Evolutionary conservation across 176 grass and related monocot genomes (phyloP).

Genomic region (Areca catechu): DNA sequence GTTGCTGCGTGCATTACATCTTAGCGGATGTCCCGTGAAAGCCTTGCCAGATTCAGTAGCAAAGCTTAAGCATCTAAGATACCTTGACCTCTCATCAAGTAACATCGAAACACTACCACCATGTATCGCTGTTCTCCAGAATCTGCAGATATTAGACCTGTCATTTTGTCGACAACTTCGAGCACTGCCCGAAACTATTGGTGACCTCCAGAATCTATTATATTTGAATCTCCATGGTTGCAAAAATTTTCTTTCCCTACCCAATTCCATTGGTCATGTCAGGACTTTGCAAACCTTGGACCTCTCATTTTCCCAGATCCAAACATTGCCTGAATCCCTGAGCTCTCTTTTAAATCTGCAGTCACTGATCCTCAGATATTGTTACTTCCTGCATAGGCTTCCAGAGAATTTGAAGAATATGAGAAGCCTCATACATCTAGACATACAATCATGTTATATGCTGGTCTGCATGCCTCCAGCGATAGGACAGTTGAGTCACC

Average conservation of each 20-base stretch:
- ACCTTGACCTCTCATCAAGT: too few relatives aligned
- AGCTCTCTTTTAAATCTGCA: neutral
- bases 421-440: slow-evolving; percentile 1
- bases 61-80: too few relatives aligned
- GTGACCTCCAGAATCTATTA: neutral
- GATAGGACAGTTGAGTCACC: too few relatives aligned
- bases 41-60: too few relatives aligned
- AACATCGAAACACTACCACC: too few relatives aligned
- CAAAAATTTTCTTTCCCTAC: neutral
- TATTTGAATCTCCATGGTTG: neutral
- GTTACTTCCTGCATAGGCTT: neutral
- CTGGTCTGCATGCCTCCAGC: too few relatives aligned
- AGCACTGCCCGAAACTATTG: slow-evolving; percentile 1
- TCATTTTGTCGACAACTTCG: too few relatives aligned
- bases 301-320: neutral
- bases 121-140: too few relatives aligned
- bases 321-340: neutral
- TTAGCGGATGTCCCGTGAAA: too few relatives aligned
- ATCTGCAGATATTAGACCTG: too few relatives aligned
- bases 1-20: too few relatives aligned
- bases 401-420: neutral
- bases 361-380: neutral
- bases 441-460: neutral
- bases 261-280: too few relatives aligned
- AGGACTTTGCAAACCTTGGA: neutral